Evolutionary conservation across 2,329 filamentous ascomycete genomes (phyloP).

Genomic region (Paraphoma chrysanthemicola): DNA sequence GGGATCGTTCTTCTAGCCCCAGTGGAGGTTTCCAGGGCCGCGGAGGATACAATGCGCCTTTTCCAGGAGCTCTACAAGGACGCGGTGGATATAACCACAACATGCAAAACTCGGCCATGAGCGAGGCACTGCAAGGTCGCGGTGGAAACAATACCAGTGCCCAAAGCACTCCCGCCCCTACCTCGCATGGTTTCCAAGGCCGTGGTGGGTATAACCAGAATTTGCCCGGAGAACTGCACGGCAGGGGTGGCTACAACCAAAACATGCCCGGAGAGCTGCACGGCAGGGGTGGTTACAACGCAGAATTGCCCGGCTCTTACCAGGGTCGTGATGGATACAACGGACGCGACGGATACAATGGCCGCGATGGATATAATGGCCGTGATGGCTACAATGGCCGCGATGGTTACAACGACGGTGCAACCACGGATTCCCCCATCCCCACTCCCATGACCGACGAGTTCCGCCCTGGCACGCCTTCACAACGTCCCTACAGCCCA

Average conservation of each 20-base stretch:
- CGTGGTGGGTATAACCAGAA: slow-evolving; percentile 41
- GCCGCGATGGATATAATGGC: slow-evolving; percentile 41
- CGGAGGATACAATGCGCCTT: slow-evolving; percentile 40
- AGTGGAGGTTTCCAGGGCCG: slow-evolving; percentile 39
- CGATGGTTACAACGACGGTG: slow-evolving; percentile 35
- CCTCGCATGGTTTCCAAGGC: slow-evolving; percentile 30
- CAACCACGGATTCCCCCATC: slow-evolving; percentile 38
- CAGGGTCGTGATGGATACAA: slow-evolving; percentile 48
- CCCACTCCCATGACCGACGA: slow-evolving; percentile 42
- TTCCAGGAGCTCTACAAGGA: slow-evolving; percentile 38
- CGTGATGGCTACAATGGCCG: slow-evolving; percentile 38
- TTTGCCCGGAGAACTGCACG: slow-evolving; percentile 33
- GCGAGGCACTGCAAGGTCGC: slow-evolving; percentile 28
- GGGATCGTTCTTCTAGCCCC: slow-evolving; percentile 41
- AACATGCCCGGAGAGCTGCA: slow-evolving; percentile 41
- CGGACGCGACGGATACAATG: slow-evolving; percentile 45
- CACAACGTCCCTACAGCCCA: slow-evolving; percentile 37
- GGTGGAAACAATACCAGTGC: slow-evolving; percentile 18
- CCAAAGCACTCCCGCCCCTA: slow-evolving; percentile 23
- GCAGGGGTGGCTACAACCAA: slow-evolving; percentile 41
- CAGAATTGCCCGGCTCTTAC: slow-evolving; percentile 33
- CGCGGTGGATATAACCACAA: slow-evolving; percentile 40
- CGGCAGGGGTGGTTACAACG: slow-evolving; percentile 42
- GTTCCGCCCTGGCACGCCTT: slow-evolving; percentile 41
- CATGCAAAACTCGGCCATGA: slow-evolving; percentile 19